Evolutionary conservation across 257 asterid species (phyloP).

Genomic region (Forsythia viridissima): DNA sequence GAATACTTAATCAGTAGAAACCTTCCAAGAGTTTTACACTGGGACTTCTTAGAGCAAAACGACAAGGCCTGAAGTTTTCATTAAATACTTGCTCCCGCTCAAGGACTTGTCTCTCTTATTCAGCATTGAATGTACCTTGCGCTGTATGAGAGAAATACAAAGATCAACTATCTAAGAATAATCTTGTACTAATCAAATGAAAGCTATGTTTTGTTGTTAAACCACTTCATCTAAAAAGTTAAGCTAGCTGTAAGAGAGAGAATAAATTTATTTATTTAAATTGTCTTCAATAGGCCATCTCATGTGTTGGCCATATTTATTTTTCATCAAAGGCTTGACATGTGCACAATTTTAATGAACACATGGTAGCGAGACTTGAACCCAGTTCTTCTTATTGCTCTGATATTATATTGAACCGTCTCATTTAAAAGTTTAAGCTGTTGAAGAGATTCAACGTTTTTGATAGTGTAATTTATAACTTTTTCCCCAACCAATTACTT

Average conservation of each 20-base stretch:
- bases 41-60: no score
- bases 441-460: not conserved
- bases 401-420: not conserved
- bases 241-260: not conserved
- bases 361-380: not conserved
- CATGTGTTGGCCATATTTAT: not conserved
- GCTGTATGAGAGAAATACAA: no score
- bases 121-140: no score
- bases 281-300: not conserved
- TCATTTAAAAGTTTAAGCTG: not conserved
- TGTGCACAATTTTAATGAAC: no score
- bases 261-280: not conserved
- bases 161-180: no score
- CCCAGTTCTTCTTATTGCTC: not conserved
- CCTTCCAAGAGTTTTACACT: not conserved
- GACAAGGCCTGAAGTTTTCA: no score
- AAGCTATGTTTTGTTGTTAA: no score
- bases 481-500: not conserved
- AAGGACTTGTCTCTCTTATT: no score
- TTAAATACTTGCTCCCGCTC: no score
- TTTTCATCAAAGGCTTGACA: no score
- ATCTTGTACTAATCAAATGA: no score
- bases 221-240: not conserved
- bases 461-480: not conserved
- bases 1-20: not conserved